Conservation (phyloP, 495 filamentous ascomycete genomes). For the Penicillium longicatenatum region DNA sequence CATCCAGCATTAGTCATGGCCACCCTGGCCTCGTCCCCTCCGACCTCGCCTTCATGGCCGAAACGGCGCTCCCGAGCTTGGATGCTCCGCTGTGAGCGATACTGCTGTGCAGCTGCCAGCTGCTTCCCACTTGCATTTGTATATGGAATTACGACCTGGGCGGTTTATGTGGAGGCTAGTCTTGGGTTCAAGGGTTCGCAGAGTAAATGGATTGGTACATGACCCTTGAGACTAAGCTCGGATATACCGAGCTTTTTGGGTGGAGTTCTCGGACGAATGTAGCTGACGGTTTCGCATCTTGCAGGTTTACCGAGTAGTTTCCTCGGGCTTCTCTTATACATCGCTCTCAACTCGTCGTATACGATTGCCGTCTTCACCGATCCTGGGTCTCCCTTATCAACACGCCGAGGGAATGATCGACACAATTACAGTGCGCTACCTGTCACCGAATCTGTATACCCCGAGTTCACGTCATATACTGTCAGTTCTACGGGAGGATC, state of each 20-base stretch:
- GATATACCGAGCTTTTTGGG: neutral
- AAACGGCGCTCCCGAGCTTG: conserved; percentile 58
- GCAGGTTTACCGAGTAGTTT: conserved; percentile 49
- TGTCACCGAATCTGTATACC: conserved; percentile 62
- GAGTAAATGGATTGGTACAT: conserved; percentile 67
- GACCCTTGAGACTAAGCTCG: neutral
- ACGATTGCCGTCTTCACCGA: conserved; percentile 89
- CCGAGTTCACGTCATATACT: conserved; percentile 70
- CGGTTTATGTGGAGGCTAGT: conserved; percentile 79
- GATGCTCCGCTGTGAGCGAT: conserved; percentile 77
- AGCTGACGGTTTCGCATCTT: neutral
- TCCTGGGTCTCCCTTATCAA: conserved; percentile 70
- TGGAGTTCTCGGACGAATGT: neutral
- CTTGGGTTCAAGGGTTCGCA: conserved; percentile 64
- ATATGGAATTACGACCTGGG: conserved; percentile 87
- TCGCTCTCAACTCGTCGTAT: conserved; percentile 83
- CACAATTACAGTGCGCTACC: conserved; percentile 65
- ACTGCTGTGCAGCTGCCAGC: conserved; percentile 75
- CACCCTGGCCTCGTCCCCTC: conserved; percentile 43
- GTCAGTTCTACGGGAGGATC: conserved; percentile 85
- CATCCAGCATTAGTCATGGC: conserved; percentile 36
- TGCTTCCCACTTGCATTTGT: conserved; percentile 91
- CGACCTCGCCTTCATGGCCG: conserved; percentile 51
- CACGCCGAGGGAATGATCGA: conserved; percentile 31
- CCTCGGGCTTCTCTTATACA: conserved; percentile 70